Conservation (phyloP, 2,329 filamentous ascomycete genomes). For the Cephalotrichum gorgonifer region DNA sequence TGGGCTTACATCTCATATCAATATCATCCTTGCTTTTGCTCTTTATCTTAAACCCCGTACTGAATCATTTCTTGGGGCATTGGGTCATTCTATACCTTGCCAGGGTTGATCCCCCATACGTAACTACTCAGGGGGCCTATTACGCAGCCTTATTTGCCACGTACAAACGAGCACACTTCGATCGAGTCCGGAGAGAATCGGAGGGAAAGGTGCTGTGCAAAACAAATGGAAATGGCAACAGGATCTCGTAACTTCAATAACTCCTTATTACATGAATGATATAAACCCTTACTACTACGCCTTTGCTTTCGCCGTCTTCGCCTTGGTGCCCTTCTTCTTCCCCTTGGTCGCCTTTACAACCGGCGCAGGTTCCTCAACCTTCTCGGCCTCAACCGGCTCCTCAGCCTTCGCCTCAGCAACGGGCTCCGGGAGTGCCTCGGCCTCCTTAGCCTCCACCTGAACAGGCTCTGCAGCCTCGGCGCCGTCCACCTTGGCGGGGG, state of each 20-base stretch:
- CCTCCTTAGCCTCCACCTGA: constrained; percentile 17
- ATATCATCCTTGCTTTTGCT: neutral
- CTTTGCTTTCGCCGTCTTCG: constrained; percentile 13
- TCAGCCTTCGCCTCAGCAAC: constrained; percentile 14
- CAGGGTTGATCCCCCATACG: too few species aligned
- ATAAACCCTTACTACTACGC: constrained; percentile 7
- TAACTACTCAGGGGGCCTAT: too few species aligned
- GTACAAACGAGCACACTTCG: too few species aligned
- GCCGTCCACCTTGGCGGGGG: constrained; percentile 23
- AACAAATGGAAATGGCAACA: neutral
- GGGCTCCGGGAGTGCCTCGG: constrained; percentile 16
- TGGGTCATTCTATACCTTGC: too few species aligned
- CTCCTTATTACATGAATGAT: constrained; percentile 8
- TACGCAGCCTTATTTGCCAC: too few species aligned
- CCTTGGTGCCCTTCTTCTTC: constrained; percentile 22
- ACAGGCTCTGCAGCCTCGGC: constrained; percentile 22
- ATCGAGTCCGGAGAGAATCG: too few species aligned
- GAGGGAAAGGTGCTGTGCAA: too few species aligned
- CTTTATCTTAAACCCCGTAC: too few species aligned
- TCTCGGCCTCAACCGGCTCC: constrained; percentile 14
- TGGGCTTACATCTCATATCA: constrained; percentile 40
- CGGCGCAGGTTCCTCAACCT: constrained; percentile 12
- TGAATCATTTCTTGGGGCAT: too few species aligned
- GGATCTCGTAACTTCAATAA: constrained; percentile 1
- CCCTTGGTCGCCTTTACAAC: constrained; percentile 23